These are phyloP conservation scores for Kalmusia sp. DNA, from an alignment of 2,329 filamentous ascomycete species.

Conservation along the genomic window DNA sequence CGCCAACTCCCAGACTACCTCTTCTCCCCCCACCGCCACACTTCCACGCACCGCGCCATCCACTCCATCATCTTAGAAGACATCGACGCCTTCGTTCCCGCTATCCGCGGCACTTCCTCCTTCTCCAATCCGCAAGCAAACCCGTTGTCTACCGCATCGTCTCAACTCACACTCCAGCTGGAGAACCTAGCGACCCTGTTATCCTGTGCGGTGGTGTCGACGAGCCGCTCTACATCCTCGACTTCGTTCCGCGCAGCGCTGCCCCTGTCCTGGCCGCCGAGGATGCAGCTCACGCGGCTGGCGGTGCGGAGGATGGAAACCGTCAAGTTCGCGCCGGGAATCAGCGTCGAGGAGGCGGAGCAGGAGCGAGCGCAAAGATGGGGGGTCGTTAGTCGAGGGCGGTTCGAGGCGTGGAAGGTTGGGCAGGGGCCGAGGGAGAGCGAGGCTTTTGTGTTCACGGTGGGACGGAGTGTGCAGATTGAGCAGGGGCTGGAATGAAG, in stretches of 20 bases:
- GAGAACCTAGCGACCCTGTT: slow-evolving; percentile 15
- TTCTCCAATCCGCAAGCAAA: slow-evolving; percentile 3
- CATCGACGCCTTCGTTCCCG: slow-evolving; percentile 56
- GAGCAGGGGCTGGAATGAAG: neutral
- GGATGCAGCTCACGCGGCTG: slow-evolving; percentile 37
- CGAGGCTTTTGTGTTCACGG: slow-evolving; percentile 37
- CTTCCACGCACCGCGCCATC: slow-evolving; percentile 55
- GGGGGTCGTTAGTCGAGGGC: slow-evolving; percentile 44
- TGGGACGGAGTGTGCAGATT: slow-evolving; percentile 15
- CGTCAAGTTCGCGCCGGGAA: slow-evolving; percentile 43
- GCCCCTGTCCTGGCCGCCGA: slow-evolving; percentile 39
- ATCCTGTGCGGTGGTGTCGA: slow-evolving; percentile 20
- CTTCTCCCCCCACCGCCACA: slow-evolving; percentile 56
- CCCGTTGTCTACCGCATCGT: slow-evolving; percentile 21
- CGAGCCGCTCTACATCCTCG: slow-evolving; percentile 19
- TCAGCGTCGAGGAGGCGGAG: slow-evolving; percentile 48
- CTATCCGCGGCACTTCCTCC: slow-evolving; percentile 10
- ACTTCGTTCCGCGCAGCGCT: slow-evolving; percentile 20
- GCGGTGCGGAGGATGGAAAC: slow-evolving; percentile 42
- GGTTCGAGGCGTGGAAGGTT: slow-evolving; percentile 45
- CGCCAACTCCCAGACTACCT: slow-evolving; percentile 58
- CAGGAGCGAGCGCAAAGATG: slow-evolving; percentile 42
- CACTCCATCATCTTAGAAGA: slow-evolving; percentile 63
- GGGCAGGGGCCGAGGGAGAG: slow-evolving; percentile 17
- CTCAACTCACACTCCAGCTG: slow-evolving; percentile 20